Conservation (phyloP, 129 eudicot genomes). For the Scalesia atractyloides region DNA sequence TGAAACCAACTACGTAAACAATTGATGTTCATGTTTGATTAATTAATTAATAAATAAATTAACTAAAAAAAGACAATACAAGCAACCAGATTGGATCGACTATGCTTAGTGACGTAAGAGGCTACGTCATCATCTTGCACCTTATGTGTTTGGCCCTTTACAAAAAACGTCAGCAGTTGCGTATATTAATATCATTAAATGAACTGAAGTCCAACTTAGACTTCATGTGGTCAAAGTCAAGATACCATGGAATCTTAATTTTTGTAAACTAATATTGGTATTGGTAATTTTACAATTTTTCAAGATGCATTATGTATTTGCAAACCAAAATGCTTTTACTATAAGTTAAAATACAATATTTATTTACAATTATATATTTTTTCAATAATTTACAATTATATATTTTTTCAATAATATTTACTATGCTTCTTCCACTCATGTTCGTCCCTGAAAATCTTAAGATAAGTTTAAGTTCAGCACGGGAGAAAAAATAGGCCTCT, state of each 20-base stretch:
- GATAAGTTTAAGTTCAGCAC: too few species aligned
- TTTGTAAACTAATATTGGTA: background rate
- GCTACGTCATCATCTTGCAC: background rate
- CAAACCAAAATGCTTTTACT: too few species aligned
- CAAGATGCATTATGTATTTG: too few species aligned
- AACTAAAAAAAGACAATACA: background rate
- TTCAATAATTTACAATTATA: too few species aligned
- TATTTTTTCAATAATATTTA: too few species aligned
- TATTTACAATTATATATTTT: too few species aligned
- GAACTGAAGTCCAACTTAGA: background rate
- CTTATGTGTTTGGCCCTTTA: background rate
- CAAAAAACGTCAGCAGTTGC: slow-evolving; percentile 7
- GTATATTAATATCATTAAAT: background rate
- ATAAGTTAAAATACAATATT: too few species aligned
- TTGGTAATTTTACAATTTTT: background rate
- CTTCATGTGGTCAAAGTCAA: background rate
- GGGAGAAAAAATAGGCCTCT: too few species aligned
- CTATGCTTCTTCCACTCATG: too few species aligned
- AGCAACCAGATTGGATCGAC: background rate
- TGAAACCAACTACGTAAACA: background rate
- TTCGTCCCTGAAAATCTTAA: too few species aligned
- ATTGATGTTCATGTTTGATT: background rate
- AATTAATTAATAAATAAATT: background rate
- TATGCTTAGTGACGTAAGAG: background rate
- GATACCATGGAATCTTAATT: background rate